Evolutionary conservation across 163 green algal genomes (phyloP), one percentile per base, ranked within the genome.

Genomic region (Dunaliella salina): DNA sequence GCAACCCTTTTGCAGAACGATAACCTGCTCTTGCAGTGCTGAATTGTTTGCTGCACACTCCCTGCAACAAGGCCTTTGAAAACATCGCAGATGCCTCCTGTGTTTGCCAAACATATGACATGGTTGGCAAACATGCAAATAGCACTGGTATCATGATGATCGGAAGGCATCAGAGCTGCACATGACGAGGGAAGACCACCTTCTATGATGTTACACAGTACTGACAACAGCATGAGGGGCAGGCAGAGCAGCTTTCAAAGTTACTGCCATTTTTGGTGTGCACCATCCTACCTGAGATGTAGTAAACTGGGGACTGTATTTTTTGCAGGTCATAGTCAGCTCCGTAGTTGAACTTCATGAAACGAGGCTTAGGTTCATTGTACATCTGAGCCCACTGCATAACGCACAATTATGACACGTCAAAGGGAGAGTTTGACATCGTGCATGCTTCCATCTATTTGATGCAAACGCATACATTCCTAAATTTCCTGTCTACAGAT

Each of bases 351-450:
- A 80, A 69, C 5, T 83, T n/a, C 80, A 87, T 86, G 34, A 87
- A 87, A 13, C 83, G 81, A 0, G 80, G 0, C 45, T 79, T 45
- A 11, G 83, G 80, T 84, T 84, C 87, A 75, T 89, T 89, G 87
- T 86, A 89, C 32, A 89, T 87, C 83, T 89, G 83, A 13, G 83
- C 84, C 87, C 87, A 89, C 33, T 89, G 40, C 40, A 50, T 8
- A 50, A 8, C 40, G 40, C 40, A 8, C 8, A 50, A 8, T 50
- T 50, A 8, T 8, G 8, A 50, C 8, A 50, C 40, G 8, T 50
- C 40, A 8, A 50, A 50, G 40, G 40, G 8, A 50, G 8, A 3
- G 8, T 50, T 50, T 50, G 40, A 15, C 40, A 8, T 8, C 40
- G 8, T 50, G 40, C 3, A 15, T 50, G 40, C 40, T 50, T 50